Evolutionary conservation across 129 eudicot genomes (phyloP).

Genomic region (Escallonia herrerae): DNA sequence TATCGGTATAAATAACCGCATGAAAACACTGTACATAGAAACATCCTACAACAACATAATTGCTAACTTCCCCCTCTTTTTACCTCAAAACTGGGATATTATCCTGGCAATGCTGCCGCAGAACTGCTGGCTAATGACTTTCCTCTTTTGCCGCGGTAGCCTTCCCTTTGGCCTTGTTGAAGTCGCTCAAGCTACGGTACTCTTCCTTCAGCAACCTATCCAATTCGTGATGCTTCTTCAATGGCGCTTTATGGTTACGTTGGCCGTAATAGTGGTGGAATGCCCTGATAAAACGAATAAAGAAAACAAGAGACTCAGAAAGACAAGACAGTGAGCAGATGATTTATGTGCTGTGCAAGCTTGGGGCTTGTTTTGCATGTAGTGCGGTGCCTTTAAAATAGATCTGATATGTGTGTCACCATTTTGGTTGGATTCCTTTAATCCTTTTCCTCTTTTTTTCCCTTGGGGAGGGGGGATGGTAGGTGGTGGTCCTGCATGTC

Average conservation of each 20-base stretch:
- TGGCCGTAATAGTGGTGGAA: conserved; percentile 71
- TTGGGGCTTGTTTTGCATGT: too few relatives aligned
- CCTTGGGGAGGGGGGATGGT: too few relatives aligned
- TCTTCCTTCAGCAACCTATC: conserved; percentile 75
- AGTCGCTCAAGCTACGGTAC: conserved; percentile 67
- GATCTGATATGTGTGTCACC: too few relatives aligned
- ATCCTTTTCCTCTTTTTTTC: too few relatives aligned
- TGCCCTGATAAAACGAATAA: conserved; percentile 51
- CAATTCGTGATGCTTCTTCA: conserved; percentile 58
- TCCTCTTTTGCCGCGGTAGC: conserved; percentile 21
- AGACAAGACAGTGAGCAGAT: too few relatives aligned
- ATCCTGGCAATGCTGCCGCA: neutral
- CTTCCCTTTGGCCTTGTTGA: conserved; percentile 51
- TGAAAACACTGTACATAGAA: conserved; percentile 28
- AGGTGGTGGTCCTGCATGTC: too few relatives aligned
- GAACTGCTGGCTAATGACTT: conserved; percentile 17
- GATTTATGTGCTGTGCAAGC: too few relatives aligned
- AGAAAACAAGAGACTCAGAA: neutral
- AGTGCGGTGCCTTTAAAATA: too few relatives aligned
- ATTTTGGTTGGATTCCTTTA: too few relatives aligned
- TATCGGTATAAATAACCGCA: conserved; percentile 6
- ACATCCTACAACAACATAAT: neutral
- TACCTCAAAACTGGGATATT: conserved; percentile 15
- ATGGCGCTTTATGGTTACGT: conserved; percentile 37
- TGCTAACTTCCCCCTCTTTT: neutral